Base-by-base conservation (phyloP, 208 protist genomes). In the Trypanosoma grayi region DNA sequence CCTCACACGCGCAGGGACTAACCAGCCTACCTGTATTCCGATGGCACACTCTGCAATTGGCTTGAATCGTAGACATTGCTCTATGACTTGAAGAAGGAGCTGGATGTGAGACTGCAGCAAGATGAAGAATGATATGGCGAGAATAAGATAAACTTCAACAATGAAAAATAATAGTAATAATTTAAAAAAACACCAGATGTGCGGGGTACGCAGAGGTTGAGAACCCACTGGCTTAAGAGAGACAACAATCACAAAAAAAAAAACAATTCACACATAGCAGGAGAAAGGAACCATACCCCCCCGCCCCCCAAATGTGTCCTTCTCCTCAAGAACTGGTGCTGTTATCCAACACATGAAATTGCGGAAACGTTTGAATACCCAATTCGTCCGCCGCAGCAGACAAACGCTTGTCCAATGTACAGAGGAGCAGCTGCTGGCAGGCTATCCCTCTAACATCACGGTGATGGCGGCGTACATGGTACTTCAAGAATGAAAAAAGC, bases 401-500 rank as follows among this genome's bases (percentile, higher is more conserved):
- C 24, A 92, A 69, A 6, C 77, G 70, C 45, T 78, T 81, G 54
- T 94, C 88, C 41, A 94, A 44, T 14, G 88, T 92, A 59, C 84
- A 92, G 16, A 94, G 67, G 16, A 92, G 18, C 25, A 94, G 46
- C 28, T 73, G 73, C 16, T 83, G 60, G 0, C 60, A 65, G 4
- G 68, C 73, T 6, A 64, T 55, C 4, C 88, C 88, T 36, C 85
- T 87, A 36, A 92, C 88, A 2, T 72, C 79, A 46, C 89, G 81
- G 28, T 76, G 65, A 69, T 88, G 82, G 9, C 84, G 74, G 28
- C 88, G 77, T 7, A 91, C 78, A 57, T 94, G 88, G 50, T 95
- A 92, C 68, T 92, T 95, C 16, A 92, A 27, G 24, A 92, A 81
- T 2, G 82, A 70, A 53, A 95, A 92, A 16, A 95, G 75, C 41